Conservation (phyloP, 225 moss, liverwort and hornwort genomes). For the Polytrichum formosum region DNA sequence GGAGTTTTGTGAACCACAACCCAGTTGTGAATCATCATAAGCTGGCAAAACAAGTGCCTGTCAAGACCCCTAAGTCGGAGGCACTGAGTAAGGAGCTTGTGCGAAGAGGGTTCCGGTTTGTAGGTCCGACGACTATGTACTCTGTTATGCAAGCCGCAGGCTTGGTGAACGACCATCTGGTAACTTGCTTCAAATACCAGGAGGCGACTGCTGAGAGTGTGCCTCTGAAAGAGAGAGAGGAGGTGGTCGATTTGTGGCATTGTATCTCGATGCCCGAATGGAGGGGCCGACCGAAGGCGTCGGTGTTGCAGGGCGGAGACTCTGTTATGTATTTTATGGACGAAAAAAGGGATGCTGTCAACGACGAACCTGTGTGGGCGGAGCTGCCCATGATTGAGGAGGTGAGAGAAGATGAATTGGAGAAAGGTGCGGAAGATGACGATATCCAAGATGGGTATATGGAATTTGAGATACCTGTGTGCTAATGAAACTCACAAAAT, state of each 20-base stretch:
- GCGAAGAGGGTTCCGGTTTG: constrained; percentile 78
- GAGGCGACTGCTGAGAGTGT: constrained; percentile 36
- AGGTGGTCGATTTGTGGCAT: constrained; percentile 30
- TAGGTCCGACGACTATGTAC: constrained; percentile 85
- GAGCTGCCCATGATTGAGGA: constrained; percentile 52
- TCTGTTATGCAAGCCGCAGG: constrained; percentile 93
- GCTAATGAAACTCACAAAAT: constrained; percentile 10
- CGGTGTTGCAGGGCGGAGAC: constrained; percentile 14
- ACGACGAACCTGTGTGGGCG: constrained; percentile 45
- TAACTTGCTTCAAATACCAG: constrained; percentile 68
- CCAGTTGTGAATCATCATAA: constrained; percentile 68
- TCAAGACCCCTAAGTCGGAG: constrained; percentile 84
- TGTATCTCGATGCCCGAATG: constrained; percentile 30
- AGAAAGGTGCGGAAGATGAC: constrained; percentile 19
- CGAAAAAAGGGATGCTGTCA: constrained; percentile 26
- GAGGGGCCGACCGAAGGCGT: constrained; percentile 12
- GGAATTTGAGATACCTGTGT: constrained; percentile 32
- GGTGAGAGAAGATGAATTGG: constrained; percentile 35
- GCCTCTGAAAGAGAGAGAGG: constrained; percentile 17
- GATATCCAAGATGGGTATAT: constrained; percentile 14
- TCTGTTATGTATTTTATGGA: constrained; percentile 25
- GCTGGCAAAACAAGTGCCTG: constrained; percentile 77
- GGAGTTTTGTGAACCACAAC: constrained; percentile 85
- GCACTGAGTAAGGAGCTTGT: constrained; percentile 80
- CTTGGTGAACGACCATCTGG: constrained; percentile 78